These are phyloP conservation scores for Stachybotrys chlorohalonatus DNA, from an alignment of 2,329 filamentous ascomycete genomes.

Conservation along the genomic window DNA sequence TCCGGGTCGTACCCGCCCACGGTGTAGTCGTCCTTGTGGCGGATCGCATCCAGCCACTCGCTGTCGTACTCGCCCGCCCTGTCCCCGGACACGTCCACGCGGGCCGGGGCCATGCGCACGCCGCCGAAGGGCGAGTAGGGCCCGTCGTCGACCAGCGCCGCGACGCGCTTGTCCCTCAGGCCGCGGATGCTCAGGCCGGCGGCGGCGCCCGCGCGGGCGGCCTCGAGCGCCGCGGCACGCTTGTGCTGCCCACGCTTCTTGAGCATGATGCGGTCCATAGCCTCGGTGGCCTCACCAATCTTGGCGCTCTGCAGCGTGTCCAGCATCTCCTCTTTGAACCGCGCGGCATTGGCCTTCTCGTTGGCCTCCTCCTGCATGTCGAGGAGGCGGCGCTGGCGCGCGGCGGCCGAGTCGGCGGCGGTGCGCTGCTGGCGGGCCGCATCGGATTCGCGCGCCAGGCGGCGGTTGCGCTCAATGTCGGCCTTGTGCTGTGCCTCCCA, in stretches of 20 bases:
- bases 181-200: slow-evolving; percentile 62
- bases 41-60: slow-evolving; percentile 59
- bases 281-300: slow-evolving; percentile 48
- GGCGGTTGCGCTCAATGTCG: slow-evolving; percentile 55
- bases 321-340: slow-evolving; percentile 60
- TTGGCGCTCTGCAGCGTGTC: slow-evolving; percentile 56
- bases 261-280: slow-evolving; percentile 53
- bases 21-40: slow-evolving; percentile 54
- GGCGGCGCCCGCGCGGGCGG: slow-evolving; percentile 12
- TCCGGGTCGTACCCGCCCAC: slow-evolving; percentile 77
- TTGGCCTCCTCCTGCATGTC: slow-evolving; percentile 61
- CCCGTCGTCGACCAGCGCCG: slow-evolving; percentile 44
- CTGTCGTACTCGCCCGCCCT: slow-evolving; percentile 61
- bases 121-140: slow-evolving; percentile 88
- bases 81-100: slow-evolving; percentile 49
- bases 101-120: slow-evolving; percentile 55
- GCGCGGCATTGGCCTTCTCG: slow-evolving; percentile 54
- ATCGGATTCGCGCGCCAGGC: slow-evolving; percentile 45
- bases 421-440: slow-evolving; percentile 44
- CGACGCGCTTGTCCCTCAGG: slow-evolving; percentile 53
- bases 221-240: slow-evolving; percentile 24
- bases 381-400: slow-evolving; percentile 47
- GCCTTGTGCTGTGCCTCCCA: slow-evolving; percentile 68
- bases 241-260: slow-evolving; percentile 60
- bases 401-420: slow-evolving; percentile 58